Base-by-base conservation (phyloP, 108 stramenopile species). In the Pseudonitzschia pungens region DNA sequence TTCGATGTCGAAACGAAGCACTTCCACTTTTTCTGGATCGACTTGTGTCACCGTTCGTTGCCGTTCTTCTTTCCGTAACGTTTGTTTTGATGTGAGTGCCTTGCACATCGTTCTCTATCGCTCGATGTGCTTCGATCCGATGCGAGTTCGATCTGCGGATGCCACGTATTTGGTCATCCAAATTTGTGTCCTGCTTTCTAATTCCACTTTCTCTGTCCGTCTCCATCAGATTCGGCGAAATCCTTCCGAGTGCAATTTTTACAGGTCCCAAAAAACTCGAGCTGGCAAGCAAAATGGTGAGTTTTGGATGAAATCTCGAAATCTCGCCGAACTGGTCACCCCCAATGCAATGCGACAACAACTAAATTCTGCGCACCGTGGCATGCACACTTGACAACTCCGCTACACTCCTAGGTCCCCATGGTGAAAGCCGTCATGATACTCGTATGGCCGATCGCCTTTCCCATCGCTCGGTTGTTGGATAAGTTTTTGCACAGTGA, bases 11-110 rank as follows among this genome's bases (percentile, higher is more conserved):
- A 96, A n/a, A 94, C 71, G 97, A 99, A 74, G 93, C 96, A 0
- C 81, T 99, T 41, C 98, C 99, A 12, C 68, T 99, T 14, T 98
- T 99, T 65, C 68, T 98, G 57, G 97, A 97, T 67, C 81, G 88
- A 44, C 71, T 98, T 36, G 86, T 98, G 6, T 92, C 95, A 11
- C 75, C 81, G 14, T 87, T 84, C 53, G 74, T 89, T 7, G 94
- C 97, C 1, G 86, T 97, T 43, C 72, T 98, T 44, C 65, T 97
- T 12, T 92, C 92, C 28, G 97, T 99, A 8, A 93, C 96, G 9
- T 66, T 96, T 2, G 96, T 99, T 0, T 72, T 98, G 14, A 84
- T 97, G 60, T 62, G 20, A 62, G 60, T 62, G 64, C 56, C 12
- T 6, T 24, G 6, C 36, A 48, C 45, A 2, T 18, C 3, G 10